Conservation (phyloP, 106 monocot species). For the Acorus calamus region DNA sequence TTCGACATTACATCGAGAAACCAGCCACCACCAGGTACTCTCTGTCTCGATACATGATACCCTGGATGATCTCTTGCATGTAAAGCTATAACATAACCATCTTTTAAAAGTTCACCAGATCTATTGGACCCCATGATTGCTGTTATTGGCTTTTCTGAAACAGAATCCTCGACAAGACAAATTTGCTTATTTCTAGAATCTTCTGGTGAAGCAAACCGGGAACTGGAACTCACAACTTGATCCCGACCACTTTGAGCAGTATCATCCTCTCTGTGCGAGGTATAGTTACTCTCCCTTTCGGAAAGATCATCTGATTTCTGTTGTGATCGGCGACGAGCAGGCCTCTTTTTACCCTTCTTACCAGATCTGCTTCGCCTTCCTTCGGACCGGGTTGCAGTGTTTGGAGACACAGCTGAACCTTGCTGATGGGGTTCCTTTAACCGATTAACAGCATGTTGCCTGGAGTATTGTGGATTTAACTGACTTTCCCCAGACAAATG, state of each 20-base stretch:
- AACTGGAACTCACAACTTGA: constrained; percentile 67
- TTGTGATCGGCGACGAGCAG: constrained; percentile 61
- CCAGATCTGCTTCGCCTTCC: constrained; percentile 67
- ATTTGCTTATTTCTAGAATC: constrained; percentile 63
- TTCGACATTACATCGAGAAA: constrained; percentile 60
- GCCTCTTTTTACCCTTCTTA: constrained; percentile 91
- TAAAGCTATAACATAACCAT: constrained; percentile 73
- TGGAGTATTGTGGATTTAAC: constrained; percentile 20
- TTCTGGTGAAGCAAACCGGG: constrained; percentile 87
- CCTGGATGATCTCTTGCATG: constrained; percentile 48
- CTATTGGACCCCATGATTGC: constrained; percentile 4
- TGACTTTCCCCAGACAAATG: constrained; percentile 39
- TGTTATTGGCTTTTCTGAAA: constrained; percentile 26
- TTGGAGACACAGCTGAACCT: constrained; percentile 42
- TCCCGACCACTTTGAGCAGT: constrained; percentile 56
- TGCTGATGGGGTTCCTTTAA: constrained; percentile 22
- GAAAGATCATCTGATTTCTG: constrained; percentile 63
- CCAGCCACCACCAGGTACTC: constrained; percentile 73
- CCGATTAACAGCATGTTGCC: constrained; percentile 25
- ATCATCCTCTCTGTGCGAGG: constrained; percentile 60
- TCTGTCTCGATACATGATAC: constrained; percentile 64
- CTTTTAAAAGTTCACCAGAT: constrained; percentile 45
- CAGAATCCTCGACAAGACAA: constrained; percentile 49
- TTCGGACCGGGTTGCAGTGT: constrained; percentile 37
- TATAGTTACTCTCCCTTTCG: constrained; percentile 48